phyloP scores from a whole-genome alignment of 2,329 filamentous ascomycete species.

The Ceratocystiopsis brevicomis region DNA sequence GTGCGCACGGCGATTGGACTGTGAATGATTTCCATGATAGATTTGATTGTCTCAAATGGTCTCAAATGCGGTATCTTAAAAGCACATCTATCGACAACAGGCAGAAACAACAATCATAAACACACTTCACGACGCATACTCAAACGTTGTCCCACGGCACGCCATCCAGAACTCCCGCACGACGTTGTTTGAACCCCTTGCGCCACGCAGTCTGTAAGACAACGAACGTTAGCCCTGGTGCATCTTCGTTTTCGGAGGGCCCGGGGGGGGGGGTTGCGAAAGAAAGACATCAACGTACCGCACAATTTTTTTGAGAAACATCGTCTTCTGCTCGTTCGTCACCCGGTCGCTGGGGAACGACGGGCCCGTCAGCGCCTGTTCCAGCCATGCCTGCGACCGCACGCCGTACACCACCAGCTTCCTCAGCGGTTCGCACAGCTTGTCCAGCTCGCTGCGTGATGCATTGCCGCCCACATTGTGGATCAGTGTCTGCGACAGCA shows the following conservation, averaged over 20 bases:
- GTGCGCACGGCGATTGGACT: constrained; percentile 34
- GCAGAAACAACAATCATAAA: background rate
- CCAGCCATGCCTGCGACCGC: constrained; percentile 41
- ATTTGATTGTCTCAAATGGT: background rate
- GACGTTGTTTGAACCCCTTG: constrained; percentile 43
- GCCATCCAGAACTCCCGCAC: constrained; percentile 57
- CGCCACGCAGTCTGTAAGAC: constrained; percentile 37
- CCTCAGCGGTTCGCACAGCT: constrained; percentile 50
- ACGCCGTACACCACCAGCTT: constrained; percentile 41
- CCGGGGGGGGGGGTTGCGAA: too few species aligned
- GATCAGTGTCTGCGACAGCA: constrained; percentile 39
- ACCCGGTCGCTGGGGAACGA: constrained; percentile 43
- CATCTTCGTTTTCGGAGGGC: too few species aligned
- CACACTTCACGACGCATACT: constrained; percentile 29
- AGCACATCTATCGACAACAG: background rate
- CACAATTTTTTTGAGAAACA: constrained; percentile 48
- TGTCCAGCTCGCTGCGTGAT: constrained; percentile 53
- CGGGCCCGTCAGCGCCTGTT: constrained; percentile 34
- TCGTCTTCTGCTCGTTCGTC: constrained; percentile 35
- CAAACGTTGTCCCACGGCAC: constrained; percentile 41
- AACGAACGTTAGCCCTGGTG: too few species aligned
- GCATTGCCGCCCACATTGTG: constrained; percentile 50
- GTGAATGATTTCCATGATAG: constrained; percentile 6
- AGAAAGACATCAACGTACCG: constrained; percentile 20
- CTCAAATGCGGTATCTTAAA: background rate